Evolutionary conservation across 441 rosid species (phyloP).

Genomic region (Melastoma candidum): DNA sequence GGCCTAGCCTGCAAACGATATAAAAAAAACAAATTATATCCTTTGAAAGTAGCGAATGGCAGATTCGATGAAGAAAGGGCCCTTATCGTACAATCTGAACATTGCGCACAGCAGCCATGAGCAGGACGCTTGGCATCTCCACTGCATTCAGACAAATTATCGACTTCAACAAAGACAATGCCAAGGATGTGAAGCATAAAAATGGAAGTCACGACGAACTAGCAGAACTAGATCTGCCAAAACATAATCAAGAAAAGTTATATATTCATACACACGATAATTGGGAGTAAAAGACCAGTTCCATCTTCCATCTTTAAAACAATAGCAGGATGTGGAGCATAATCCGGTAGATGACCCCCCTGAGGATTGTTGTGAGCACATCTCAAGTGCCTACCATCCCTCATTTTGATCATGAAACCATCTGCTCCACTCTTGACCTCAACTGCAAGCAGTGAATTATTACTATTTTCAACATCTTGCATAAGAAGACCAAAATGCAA

Average conservation of each 20-base stretch:
- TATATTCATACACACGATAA: constrained; percentile 68
- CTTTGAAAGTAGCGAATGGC: constrained; percentile 4
- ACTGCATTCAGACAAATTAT: constrained; percentile 38
- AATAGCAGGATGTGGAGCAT: constrained; percentile 92
- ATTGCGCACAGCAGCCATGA: constrained; percentile 89
- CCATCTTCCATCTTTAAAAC: constrained; percentile 98
- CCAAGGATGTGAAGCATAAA: too few relatives aligned
- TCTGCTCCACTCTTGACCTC: constrained; percentile 91
- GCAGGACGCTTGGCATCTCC: constrained; percentile 91
- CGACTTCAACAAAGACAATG: too few relatives aligned
- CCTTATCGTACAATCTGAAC: constrained; percentile 58
- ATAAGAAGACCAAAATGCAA: too few relatives aligned
- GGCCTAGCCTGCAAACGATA: constrained; percentile 63
- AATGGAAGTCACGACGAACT: background rate
- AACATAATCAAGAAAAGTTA: constrained; percentile 9
- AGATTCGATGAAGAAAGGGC: constrained; percentile 1
- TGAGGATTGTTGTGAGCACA: constrained; percentile 89
- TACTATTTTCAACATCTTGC: too few relatives aligned
- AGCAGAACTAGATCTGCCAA: background rate
- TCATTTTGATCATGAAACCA: constrained; percentile 86
- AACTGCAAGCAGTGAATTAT: constrained; percentile 27
- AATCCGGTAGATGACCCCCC: constrained; percentile 70
- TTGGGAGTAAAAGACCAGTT: constrained; percentile 92
- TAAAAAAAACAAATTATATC: constrained; percentile 5
- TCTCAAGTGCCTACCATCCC: constrained; percentile 80